phyloP scores from a whole-genome alignment of 2,329 filamentous ascomycete genomes.

The Basipetospora sp. region DNA sequence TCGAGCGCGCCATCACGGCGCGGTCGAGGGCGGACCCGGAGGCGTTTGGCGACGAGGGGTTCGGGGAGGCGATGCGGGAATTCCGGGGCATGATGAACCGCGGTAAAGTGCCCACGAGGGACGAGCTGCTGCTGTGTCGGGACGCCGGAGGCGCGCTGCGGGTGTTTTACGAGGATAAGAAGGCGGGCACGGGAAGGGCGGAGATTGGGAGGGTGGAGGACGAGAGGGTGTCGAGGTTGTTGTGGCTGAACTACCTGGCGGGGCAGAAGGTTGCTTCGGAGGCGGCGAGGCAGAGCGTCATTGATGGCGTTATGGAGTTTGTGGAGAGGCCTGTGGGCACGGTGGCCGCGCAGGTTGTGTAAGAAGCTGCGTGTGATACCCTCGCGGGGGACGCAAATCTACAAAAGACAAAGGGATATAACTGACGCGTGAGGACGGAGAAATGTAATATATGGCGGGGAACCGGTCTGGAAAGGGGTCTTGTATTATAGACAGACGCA shows the following conservation, averaged over 20 bases:
- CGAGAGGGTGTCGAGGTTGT: conserved; percentile 61
- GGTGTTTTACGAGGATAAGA: conserved; percentile 49
- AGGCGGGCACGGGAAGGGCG: conserved; percentile 32
- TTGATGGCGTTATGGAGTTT: conserved; percentile 76
- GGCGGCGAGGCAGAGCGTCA: conserved; percentile 62
- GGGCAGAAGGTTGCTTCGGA: conserved; percentile 81
- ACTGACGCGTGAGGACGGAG: too few species aligned
- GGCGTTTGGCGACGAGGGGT: conserved; percentile 53
- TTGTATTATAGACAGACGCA: too few species aligned
- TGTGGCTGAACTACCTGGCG: conserved; percentile 84
- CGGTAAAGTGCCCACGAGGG: conserved; percentile 64
- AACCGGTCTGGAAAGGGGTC: too few species aligned
- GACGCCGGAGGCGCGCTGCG: conserved; percentile 50
- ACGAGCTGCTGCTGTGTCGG: conserved; percentile 59
- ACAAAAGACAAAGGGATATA: too few species aligned
- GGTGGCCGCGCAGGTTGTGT: conserved; percentile 62
- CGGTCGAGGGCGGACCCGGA: conserved; percentile 41
- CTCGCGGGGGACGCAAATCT: too few species aligned
- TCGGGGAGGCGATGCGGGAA: conserved; percentile 57
- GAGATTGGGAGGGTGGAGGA: conserved; percentile 59
- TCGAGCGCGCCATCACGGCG: too few species aligned
- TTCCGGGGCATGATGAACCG: conserved; percentile 76
- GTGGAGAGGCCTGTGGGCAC: conserved; percentile 79
- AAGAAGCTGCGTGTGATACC: too few species aligned
- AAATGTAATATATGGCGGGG: too few species aligned